A percentile compares a stretch with the other conserved stretches of the same genome.
phyloP scores from a whole-genome alignment of 2,329 filamentous ascomycete genomes.

The Diaporthe aspalathi region DNA sequence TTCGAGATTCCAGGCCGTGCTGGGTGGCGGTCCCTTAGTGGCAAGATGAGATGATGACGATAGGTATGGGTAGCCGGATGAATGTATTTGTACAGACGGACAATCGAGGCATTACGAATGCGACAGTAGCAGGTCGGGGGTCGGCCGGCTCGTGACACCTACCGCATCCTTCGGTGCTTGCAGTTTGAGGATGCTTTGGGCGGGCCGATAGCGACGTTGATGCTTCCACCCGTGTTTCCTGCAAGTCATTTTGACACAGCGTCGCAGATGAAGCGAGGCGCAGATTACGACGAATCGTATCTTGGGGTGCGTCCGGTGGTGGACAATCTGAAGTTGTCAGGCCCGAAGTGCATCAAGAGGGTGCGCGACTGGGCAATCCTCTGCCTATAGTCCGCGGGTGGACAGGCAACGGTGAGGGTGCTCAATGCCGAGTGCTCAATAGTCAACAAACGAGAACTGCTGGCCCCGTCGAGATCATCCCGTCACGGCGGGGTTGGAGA shows the following conservation, averaged over 20 bases:
- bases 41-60: conserved; percentile 5
- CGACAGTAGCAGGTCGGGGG: conserved; percentile 15
- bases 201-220: conserved; percentile 28
- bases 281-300: conserved; percentile 24
- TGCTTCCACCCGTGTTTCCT: conserved; percentile 29
- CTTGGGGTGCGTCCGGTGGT: conserved; percentile 8
- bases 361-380: not conserved
- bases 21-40: conserved; percentile 1
- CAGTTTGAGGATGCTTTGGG: conserved; percentile 2
- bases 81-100: not conserved
- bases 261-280: conserved; percentile 18
- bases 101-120: conserved; percentile 12
- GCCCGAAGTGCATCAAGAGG: conserved; percentile 18
- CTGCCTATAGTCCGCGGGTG: not conserved
- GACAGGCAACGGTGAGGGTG: conserved; percentile 12
- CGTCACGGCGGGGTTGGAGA: conserved; percentile 21
- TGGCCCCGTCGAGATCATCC: conserved; percentile 16
- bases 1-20: not conserved
- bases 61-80: not conserved
- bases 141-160: conserved; percentile 31
- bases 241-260: conserved; percentile 31
- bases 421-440: not conserved
- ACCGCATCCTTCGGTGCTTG: conserved; percentile 24
- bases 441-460: conserved; percentile 15
- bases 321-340: conserved; percentile 18